Percentiles rank a stretch among this genome's conserved stretches.
Conservation (phyloP, 2,329 filamentous ascomycete species). For the Fusarium sacchari region DNA sequence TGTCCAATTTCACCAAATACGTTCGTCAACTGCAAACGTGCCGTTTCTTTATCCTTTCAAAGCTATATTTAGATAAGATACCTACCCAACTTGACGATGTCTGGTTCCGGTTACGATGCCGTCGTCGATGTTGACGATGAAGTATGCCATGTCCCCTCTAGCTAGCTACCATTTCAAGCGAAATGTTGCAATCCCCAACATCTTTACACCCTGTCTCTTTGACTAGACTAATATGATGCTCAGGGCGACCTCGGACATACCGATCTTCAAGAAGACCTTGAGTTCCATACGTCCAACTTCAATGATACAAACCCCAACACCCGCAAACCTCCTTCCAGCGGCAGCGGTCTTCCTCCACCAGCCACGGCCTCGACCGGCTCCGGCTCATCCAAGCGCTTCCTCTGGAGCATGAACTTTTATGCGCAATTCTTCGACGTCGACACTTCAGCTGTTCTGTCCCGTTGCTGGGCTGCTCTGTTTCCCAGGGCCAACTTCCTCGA, state of each 20-base stretch:
- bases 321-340: slow-evolving; percentile 57
- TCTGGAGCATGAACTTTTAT: slow-evolving; percentile 95
- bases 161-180: slow-evolving; percentile 19
- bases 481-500: slow-evolving; percentile 96
- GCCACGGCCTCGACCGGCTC: slow-evolving; percentile 59
- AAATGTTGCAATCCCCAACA: not conserved
- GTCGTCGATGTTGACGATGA: slow-evolving; percentile 98
- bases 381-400: slow-evolving; percentile 78
- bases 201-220: not conserved
- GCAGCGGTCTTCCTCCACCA: slow-evolving; percentile 66
- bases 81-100: slow-evolving; percentile 61
- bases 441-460: slow-evolving; percentile 85
- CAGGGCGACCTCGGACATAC: slow-evolving; percentile 98
- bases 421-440: slow-evolving; percentile 99
- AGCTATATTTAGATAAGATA: not conserved
- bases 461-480: slow-evolving; percentile 89
- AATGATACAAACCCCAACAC: slow-evolving; percentile 64
- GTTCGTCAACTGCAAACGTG: not conserved
- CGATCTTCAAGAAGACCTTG: slow-evolving; percentile 97
- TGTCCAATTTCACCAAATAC: slow-evolving; percentile 8
- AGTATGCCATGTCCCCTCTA: slow-evolving; percentile 58
- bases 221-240: slow-evolving; percentile 24
- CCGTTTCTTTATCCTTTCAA: not conserved
- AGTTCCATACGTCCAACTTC: slow-evolving; percentile 96
- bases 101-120: slow-evolving; percentile 92